Evolutionary conservation across 495 filamentous ascomycete species (phyloP), one percentile per base, ranked within the genome.

Genomic region (Pyrenopolyporus hunteri): DNA sequence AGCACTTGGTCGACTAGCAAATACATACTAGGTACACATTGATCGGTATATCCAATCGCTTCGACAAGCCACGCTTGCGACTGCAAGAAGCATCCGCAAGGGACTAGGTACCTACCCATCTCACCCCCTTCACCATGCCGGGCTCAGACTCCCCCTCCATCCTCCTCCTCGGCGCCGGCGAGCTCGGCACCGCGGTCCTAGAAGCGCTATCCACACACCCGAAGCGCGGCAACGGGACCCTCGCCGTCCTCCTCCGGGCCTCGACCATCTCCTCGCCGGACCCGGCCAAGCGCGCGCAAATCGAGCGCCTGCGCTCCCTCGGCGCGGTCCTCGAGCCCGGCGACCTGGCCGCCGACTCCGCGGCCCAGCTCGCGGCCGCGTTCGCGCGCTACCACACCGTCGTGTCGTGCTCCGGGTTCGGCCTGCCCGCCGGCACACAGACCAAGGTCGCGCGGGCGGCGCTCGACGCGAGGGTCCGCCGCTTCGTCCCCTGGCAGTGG

Each of bases 401-500:
- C 7, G 78, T 89, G 54, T 73, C 78, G 45, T 81, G 77, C 67
- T 78, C 76, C 1, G 87, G 86, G 13, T 84, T 85, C 58, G 75
- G 72, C 1, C 70, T 78, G 5, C 76, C 80, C 0, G 39, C 74
- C 0, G 85, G 83, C 0, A 81, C 76, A 2, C 79, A 85, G 64
- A 20, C 75, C 0, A 84, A 83, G 43, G 51, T 86, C 22, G 72
- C 81, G 0, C 59, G 59, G 2, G 84, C 85, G 0, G 81, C 78
- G 0, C 70, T 88, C 3, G 53, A 57, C 7, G 83, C 83, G 0
- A 67, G 71, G 1, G 70, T 78, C 0, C 40, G 52, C 10, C 64
- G 79, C 6, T 87, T 80, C 58, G 69, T 87, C 10, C 85, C 86
- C 1, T 87, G 86, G 85, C 85, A 90, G 68, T 87, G 84, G 68